Evolutionary conservation across 2,329 filamentous ascomycete genomes (phyloP), one percentile per base, ranked within the genome.

Genomic region (Monosporascus ibericus): DNA sequence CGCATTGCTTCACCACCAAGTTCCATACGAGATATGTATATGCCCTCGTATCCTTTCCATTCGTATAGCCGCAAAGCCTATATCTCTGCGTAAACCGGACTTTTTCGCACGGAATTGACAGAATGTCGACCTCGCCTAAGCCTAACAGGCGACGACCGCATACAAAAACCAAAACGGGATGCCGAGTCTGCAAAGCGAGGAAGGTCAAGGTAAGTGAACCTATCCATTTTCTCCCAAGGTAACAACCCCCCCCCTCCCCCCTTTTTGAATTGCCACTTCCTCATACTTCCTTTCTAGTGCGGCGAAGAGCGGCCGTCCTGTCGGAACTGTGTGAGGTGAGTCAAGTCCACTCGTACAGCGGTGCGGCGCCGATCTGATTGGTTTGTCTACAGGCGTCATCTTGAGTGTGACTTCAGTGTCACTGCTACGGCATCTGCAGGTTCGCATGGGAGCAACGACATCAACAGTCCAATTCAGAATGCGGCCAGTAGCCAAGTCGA

Each of bases 291-390:
- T 27, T 4, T 30, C 46, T 55, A 63, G 61, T 63, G 61, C 50
- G 60, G 61, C 42, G 61, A 63, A 52, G 57, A 59, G 8, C 51
- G 59, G 15, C 61, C 61, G 4, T 62, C 61, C 18, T 63, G 61
- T 52, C 60, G 57, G 9, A 61, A 62, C 22, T 63, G 61, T 53
- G 46, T 59, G 48, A 58, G 58, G 60, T 62, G 57, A 36, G 55
- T 51, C 15, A 20, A 9, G 36, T 3, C 48, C n/a, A 37, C 27
- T 25, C 36, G 9, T 49, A 15, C 30, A 49, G 24, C 20, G 20
- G 6, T 11, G 17, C 9, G 18, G 34, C n/a, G 24, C 36, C 30
- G 18, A 44, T 8, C 30, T 24, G 24, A 47, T 49, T 27, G 27
- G 39, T 34, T n/a, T 17, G 17, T 37, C 25, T 49, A 38, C 36